Conservation (phyloP, 73 alveolate species). For the Paraurostyla sp. region DNA sequence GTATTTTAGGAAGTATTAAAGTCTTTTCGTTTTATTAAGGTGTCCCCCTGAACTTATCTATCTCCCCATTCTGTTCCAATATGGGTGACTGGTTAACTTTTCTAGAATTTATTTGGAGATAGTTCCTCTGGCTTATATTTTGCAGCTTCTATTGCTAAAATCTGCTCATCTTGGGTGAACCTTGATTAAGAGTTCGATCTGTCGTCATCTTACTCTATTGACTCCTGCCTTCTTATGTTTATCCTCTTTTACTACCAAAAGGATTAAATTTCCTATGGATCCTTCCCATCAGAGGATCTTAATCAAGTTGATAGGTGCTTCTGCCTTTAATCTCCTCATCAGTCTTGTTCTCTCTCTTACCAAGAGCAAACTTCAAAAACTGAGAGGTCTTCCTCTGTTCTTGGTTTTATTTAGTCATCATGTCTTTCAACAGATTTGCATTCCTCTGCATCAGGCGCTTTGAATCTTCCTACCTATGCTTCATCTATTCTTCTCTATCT, state of each 20-base stretch:
- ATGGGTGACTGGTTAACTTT: too few relatives aligned
- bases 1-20: too few relatives aligned
- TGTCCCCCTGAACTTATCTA: too few relatives aligned
- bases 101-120: too few relatives aligned
- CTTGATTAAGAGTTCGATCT: too few relatives aligned
- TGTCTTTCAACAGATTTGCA: conserved; percentile 72
- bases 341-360: conserved; percentile 40
- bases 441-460: conserved; percentile 78
- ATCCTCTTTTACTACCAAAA: not conserved
- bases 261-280: conserved; percentile 6
- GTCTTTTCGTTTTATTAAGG: too few relatives aligned
- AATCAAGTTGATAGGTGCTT: conserved; percentile 24
- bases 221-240: too few relatives aligned
- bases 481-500: conserved; percentile 74
- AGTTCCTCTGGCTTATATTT: too few relatives aligned
- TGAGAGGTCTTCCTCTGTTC: conserved; percentile 72
- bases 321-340: conserved; percentile 25
- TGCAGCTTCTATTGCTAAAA: too few relatives aligned
- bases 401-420: conserved; percentile 72
- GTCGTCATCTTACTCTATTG: too few relatives aligned
- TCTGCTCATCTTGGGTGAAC: too few relatives aligned
- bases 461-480: conserved; percentile 78
- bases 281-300: conserved; percentile 45
- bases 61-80: too few relatives aligned
- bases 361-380: conserved; percentile 65